Percentiles rank a stretch among this genome's conserved stretches.
These are phyloP conservation scores for Phanerodontia chrysosporium DNA, from an alignment of 768 basidiomycete genomes.

Conservation along the genomic window DNA sequence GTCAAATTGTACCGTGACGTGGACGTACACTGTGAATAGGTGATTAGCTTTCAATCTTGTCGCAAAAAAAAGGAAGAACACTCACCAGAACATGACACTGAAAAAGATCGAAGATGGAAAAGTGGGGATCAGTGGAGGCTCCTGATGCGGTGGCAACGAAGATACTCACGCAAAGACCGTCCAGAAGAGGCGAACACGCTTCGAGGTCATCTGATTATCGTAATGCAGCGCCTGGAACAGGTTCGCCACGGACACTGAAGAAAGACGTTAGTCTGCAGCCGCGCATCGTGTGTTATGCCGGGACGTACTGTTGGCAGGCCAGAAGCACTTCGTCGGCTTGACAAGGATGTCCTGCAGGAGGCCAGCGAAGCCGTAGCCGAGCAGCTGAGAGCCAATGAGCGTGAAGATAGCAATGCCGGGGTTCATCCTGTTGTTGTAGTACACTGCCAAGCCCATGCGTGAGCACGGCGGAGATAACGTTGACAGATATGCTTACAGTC, in stretches of 20 bases:
- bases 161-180: conserved; percentile 31
- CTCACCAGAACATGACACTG: conserved; percentile 10
- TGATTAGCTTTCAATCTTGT: neutral
- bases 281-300: no score
- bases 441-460: conserved; percentile 18
- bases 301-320: conserved; percentile 25
- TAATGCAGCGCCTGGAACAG: conserved; percentile 33
- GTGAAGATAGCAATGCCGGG: conserved; percentile 32
- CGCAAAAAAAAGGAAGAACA: neutral
- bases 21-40: neutral
- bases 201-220: conserved; percentile 32
- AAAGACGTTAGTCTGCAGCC: neutral
- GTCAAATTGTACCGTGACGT: neutral
- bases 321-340: conserved; percentile 40
- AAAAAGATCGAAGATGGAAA: neutral
- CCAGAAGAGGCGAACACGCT: conserved; percentile 39
- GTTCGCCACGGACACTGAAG: conserved; percentile 21
- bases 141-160: neutral
- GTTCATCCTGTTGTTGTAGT: conserved; percentile 37
- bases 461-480: neutral
- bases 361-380: conserved; percentile 33
- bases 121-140: neutral
- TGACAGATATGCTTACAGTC: conserved; percentile 19
- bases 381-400: conserved; percentile 30
- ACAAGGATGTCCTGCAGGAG: conserved; percentile 43